A percentile compares a stretch with the other conserved stretches of the same genome.
These are phyloP conservation scores for Angomonas deanei DNA, from an alignment of 208 protist species.

Conservation along the genomic window DNA sequence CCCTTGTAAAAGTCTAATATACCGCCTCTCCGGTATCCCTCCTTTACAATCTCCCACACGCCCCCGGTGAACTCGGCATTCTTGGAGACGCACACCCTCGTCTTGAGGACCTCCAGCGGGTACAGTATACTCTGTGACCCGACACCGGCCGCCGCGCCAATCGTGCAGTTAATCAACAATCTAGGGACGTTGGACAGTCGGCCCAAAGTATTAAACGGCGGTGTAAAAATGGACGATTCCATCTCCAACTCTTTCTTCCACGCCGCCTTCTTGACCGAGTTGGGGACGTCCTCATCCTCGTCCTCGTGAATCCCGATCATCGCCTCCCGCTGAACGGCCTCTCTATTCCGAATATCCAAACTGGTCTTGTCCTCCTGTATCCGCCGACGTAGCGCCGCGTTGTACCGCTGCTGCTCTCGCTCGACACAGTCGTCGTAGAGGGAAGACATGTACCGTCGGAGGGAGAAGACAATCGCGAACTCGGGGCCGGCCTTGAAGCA, in stretches of 20 bases:
- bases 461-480: slow-evolving; percentile 86
- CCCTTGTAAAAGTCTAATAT: slow-evolving; percentile 79
- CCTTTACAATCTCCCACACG: slow-evolving; percentile 40
- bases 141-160: slow-evolving; percentile 76
- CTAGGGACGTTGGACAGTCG: slow-evolving; percentile 46
- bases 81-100: slow-evolving; percentile 72
- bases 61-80: slow-evolving; percentile 66
- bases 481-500: slow-evolving; percentile 89
- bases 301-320: slow-evolving; percentile 21
- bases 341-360: slow-evolving; percentile 19
- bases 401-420: slow-evolving; percentile 36
- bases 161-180: slow-evolving; percentile 78
- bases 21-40: slow-evolving; percentile 66
- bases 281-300: background rate
- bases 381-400: slow-evolving; percentile 9
- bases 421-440: slow-evolving; percentile 77
- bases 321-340: slow-evolving; percentile 26
- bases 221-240: slow-evolving; percentile 52
- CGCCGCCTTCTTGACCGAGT: background rate
- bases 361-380: slow-evolving; percentile 21
- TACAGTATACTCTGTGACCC: slow-evolving; percentile 85
- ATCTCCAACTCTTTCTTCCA: slow-evolving; percentile 22
- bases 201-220: slow-evolving; percentile 46
- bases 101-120: slow-evolving; percentile 91
- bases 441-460: slow-evolving; percentile 73